Base-by-base conservation (phyloP, 2,329 filamentous ascomycete genomes). In the Pestalotiopsis sp. region DNA sequence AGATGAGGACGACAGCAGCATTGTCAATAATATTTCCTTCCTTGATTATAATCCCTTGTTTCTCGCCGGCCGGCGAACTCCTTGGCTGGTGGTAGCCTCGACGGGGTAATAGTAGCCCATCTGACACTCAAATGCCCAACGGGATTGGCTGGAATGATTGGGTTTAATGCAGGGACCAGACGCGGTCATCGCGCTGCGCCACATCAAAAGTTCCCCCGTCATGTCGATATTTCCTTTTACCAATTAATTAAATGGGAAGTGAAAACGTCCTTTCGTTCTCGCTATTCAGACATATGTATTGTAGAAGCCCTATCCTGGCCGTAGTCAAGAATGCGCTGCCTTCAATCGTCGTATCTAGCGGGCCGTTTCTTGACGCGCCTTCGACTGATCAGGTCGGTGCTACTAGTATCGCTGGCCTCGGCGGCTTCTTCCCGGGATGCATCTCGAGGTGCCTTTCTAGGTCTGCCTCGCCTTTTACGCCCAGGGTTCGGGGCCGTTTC, bases 281-380 rank as follows among this genome's bases (percentile, higher is more conserved):
- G 4, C 20, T 52, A 10, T 17, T 52, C 44, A 52, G 4, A 20
- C 14, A n/a, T 17, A 52, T 20, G 7, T 35, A 35, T 9, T 35
- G 30, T 35, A 35, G 30, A 35, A 35, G 30, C 30, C 30, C 30
- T 9, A 35, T 9, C 7, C 30, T 9, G 6, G 30, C 7, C 30
- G 6, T 35, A 35, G 30, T 35, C 30, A 35, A 35, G 44, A 52
- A 4, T 52, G 44, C 14, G 44, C 44, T 14, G 14, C 11, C 20
- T 52, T 61, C 73, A 77, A 64, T 76, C 75, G 20, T 73, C 71
- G 64, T 76, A 78, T 66, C 76, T 70, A 59, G 75, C 75, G 5
- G 76, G 76, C 44, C 69, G 72, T 24, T 73, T 62, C 57, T 66
- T 57, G 30, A 59, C 66, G 63, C 59, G 68, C 17, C 35, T 57